Conservation (phyloP, 306 rosid genomes). For the Comarum palustre region DNA sequence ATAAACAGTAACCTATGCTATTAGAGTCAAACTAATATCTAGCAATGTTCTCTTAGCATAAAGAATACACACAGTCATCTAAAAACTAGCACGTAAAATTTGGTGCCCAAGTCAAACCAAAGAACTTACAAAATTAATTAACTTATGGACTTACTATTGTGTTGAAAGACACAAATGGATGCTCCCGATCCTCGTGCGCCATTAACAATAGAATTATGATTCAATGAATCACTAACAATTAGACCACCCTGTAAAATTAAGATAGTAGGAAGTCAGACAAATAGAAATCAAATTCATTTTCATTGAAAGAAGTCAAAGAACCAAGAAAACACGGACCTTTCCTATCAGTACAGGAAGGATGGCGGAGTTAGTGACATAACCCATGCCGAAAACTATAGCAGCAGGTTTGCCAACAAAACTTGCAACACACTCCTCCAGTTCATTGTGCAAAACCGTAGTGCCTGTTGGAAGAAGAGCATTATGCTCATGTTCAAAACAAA, state of each 20-base stretch:
- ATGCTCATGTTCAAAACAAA: neutral
- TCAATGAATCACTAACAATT: slow-evolving; percentile 87
- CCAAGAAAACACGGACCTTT: slow-evolving; percentile 46
- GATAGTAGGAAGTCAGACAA: neutral
- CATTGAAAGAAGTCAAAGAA: neutral
- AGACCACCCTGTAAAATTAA: slow-evolving; percentile 57
- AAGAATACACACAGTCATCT: neutral
- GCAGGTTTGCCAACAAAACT: slow-evolving; percentile 65
- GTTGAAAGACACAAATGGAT: slow-evolving; percentile 83
- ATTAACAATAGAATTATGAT: slow-evolving; percentile 85
- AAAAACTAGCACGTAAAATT: neutral
- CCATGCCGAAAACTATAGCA: slow-evolving; percentile 89
- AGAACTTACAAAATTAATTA: neutral
- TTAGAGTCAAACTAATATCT: neutral
- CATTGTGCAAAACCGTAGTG: slow-evolving; percentile 59
- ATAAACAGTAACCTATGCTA: neutral
- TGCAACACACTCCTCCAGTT: slow-evolving; percentile 73
- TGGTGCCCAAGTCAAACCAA: neutral
- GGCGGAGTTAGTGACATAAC: slow-evolving; percentile 83
- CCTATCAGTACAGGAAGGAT: slow-evolving; percentile 75
- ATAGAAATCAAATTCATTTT: neutral
- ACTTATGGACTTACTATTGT: slow-evolving; percentile 45
- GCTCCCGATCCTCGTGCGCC: slow-evolving; percentile 97
- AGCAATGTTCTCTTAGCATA: neutral
- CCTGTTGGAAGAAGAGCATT: slow-evolving; percentile 36